These are phyloP conservation scores for Alternaria viburni DNA, from an alignment of 2,329 filamentous ascomycete genomes.

Conservation along the genomic window DNA sequence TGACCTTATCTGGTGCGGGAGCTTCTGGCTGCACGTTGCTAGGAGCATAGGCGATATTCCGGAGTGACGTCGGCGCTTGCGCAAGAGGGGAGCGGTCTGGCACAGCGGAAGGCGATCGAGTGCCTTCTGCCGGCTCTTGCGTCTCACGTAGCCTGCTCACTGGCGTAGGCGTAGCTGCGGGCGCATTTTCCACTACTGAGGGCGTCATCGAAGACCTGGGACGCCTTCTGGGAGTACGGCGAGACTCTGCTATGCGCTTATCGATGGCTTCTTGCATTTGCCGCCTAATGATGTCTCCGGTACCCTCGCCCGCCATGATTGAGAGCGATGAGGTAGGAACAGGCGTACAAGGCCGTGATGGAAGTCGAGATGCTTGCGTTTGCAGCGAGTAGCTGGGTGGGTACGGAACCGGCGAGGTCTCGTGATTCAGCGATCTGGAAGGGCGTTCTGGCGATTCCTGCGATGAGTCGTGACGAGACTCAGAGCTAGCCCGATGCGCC, in stretches of 20 bases:
- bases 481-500: constrained; percentile 6
- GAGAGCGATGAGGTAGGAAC: constrained; percentile 12
- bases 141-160: constrained; percentile 4
- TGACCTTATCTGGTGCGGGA: constrained; percentile 1
- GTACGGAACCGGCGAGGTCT: constrained; percentile 27
- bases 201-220: constrained; percentile 5
- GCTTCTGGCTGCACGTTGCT: constrained; percentile 9
- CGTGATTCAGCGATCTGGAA: constrained; percentile 3
- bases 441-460: constrained; percentile 33
- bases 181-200: not conserved
- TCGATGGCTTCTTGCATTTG: constrained; percentile 15
- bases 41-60: constrained; percentile 32
- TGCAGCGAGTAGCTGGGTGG: constrained; percentile 33
- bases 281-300: constrained; percentile 6
- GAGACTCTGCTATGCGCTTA: constrained; percentile 16
- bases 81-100: constrained; percentile 35
- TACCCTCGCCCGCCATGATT: constrained; percentile 24
- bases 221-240: constrained; percentile 14
- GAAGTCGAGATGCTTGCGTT: constrained; percentile 24
- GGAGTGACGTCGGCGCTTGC: constrained; percentile 34
- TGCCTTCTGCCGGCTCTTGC: constrained; percentile 25
- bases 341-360: constrained; percentile 26
- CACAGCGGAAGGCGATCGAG: constrained; percentile 44
- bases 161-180: not conserved
- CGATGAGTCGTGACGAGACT: constrained; percentile 42